Evolutionary conservation across 345 rosid genomes (phyloP).

Genomic region (Diplotaxis tenuifolia): DNA sequence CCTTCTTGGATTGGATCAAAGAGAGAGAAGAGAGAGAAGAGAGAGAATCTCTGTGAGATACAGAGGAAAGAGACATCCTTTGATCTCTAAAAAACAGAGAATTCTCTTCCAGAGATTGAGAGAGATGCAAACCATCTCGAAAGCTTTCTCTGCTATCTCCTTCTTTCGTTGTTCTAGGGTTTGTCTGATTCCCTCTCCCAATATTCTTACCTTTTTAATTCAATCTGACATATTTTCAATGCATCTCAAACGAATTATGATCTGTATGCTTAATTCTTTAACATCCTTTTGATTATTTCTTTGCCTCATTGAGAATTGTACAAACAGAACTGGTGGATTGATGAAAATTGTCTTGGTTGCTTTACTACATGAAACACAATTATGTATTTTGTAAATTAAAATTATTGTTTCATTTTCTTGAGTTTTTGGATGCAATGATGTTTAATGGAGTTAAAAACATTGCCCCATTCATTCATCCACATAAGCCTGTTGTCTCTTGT

Average conservation of each 20-base stretch:
- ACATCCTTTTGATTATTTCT: neutral
- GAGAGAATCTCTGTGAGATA: neutral
- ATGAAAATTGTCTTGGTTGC: neutral
- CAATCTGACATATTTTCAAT: neutral
- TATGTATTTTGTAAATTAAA: neutral
- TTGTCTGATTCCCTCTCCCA: conserved; percentile 11
- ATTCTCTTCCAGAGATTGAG: neutral
- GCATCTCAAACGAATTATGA: neutral
- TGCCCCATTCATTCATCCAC: neutral
- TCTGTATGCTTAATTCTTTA: neutral
- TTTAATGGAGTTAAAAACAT: neutral
- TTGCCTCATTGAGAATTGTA: neutral
- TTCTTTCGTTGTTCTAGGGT: conserved; percentile 69
- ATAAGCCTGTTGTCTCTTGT: neutral
- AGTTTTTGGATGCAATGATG: neutral
- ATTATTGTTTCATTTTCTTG: neutral
- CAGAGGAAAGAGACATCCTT: neutral
- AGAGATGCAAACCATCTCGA: conserved; percentile 62
- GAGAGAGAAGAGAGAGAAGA: too few species aligned
- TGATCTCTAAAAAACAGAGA: neutral
- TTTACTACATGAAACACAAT: too few species aligned
- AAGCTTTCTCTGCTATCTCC: conserved; percentile 73
- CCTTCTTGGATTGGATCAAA: conserved; percentile 13
- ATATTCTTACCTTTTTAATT: neutral
- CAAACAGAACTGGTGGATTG: neutral